Evolutionary conservation across 257 asterid species (phyloP).

Genomic region (Lycium ferocissimum): DNA sequence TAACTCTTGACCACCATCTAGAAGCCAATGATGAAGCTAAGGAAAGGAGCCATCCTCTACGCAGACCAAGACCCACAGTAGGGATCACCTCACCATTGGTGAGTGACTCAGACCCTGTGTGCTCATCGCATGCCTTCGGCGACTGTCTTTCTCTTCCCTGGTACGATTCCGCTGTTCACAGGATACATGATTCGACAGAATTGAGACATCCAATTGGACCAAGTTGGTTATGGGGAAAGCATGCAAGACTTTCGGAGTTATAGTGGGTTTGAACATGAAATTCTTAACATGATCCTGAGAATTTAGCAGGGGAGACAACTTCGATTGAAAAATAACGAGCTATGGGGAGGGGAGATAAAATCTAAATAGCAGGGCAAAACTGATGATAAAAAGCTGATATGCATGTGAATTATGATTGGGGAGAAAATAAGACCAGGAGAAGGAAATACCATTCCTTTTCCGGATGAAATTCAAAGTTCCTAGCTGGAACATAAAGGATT

Average conservation of each 20-base stretch:
- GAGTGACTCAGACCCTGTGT: not conserved
- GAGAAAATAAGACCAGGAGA: constrained; percentile 11
- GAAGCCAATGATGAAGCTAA: too few relatives aligned
- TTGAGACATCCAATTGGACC: not conserved
- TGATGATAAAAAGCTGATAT: not conserved
- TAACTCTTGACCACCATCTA: too few relatives aligned
- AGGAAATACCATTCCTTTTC: not conserved
- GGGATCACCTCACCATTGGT: too few relatives aligned
- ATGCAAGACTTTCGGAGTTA: not conserved
- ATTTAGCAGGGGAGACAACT: not conserved
- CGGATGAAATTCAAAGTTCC: not conserved
- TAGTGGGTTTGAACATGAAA: not conserved
- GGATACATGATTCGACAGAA: not conserved
- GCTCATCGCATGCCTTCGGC: not conserved
- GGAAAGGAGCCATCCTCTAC: too few relatives aligned
- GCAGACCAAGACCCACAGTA: too few relatives aligned
- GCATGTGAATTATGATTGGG: not conserved
- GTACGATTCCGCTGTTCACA: not conserved
- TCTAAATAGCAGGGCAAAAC: not conserved
- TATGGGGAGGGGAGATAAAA: not conserved
- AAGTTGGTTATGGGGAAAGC: not conserved
- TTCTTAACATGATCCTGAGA: not conserved
- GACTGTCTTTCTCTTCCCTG: not conserved
- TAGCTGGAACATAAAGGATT: constrained; percentile 4
- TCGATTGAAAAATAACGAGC: not conserved